Conservation (phyloP, 352 stramenopile genomes). For the Pseudoperonospora humuli region DNA sequence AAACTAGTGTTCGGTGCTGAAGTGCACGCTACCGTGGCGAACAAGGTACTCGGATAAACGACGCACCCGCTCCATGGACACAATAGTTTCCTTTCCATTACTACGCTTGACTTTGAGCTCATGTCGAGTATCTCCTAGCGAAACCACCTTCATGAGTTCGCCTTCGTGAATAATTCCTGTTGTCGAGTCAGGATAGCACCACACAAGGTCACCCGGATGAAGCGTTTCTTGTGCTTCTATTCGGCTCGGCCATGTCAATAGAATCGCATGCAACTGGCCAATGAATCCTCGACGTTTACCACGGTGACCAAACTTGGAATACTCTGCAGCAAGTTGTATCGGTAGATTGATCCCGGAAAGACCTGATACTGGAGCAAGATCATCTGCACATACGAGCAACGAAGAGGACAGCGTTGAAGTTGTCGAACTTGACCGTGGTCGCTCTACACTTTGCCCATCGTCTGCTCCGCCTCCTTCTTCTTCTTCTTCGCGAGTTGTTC, state of each 20-base stretch:
- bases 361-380: constrained; percentile 30
- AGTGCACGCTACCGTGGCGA: constrained; percentile 23
- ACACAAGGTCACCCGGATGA: constrained; percentile 30
- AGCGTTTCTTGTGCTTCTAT: constrained; percentile 19
- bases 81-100: constrained; percentile 9
- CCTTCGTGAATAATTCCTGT: constrained; percentile 4
- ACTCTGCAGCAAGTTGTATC: constrained; percentile 35
- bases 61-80: constrained; percentile 16
- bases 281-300: constrained; percentile 27
- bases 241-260: constrained; percentile 37
- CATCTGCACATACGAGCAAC: constrained; percentile 17
- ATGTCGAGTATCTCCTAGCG: constrained; percentile 5
- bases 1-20: constrained; percentile 12
- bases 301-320: constrained; percentile 33
- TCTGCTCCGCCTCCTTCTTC: constrained; percentile 8
- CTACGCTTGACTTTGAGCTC: constrained; percentile 22
- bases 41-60: constrained; percentile 37
- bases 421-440: neutral
- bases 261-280: constrained; percentile 28
- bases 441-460: neutral
- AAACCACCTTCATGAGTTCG: constrained; percentile 30
- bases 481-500: neutral
- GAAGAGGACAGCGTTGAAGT: constrained; percentile 2
- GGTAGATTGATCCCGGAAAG: constrained; percentile 35
- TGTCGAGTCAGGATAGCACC: constrained; percentile 16